These are phyloP conservation scores for Hypholoma fasciculare DNA, from an alignment of 768 basidiomycete species.

Conservation along the genomic window DNA sequence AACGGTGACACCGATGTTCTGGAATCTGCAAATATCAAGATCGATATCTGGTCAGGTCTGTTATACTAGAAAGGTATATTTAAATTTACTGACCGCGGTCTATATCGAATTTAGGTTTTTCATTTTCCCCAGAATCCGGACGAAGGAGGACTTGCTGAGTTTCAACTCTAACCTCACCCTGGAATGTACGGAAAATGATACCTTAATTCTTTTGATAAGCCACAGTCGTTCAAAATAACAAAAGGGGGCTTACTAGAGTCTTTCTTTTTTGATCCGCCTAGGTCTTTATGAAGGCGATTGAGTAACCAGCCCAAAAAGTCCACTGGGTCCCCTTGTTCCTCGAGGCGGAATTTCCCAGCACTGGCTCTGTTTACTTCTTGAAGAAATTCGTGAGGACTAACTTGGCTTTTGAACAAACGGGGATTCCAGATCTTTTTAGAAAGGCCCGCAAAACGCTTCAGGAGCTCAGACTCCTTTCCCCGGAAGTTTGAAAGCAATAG, in stretches of 20 bases:
- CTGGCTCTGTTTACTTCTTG: constrained; percentile 95
- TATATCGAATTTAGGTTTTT: constrained; percentile 91
- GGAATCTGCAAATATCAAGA: constrained; percentile 57
- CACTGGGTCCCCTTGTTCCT: constrained; percentile 93
- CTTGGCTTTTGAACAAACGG: constrained; percentile 94
- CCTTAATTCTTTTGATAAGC: constrained; percentile 45
- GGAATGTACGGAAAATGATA: constrained; percentile 91
- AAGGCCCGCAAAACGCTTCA: constrained; percentile 83
- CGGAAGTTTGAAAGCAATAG: constrained; percentile 74
- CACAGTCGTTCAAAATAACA: constrained; percentile 5
- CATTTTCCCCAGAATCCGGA: constrained; percentile 68
- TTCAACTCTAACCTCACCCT: constrained; percentile 90
- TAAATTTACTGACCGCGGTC: constrained; percentile 69
- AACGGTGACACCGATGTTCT: constrained; percentile 87
- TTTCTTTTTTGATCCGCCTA: constrained; percentile 92
- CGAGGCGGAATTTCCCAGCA: constrained; percentile 87
- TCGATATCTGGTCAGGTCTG: constrained; percentile 5
- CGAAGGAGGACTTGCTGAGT: constrained; percentile 92
- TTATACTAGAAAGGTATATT: background rate
- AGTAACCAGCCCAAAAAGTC: constrained; percentile 96
- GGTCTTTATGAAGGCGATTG: constrained; percentile 89
- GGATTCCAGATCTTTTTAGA: constrained; percentile 98
- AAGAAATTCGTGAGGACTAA: constrained; percentile 97
- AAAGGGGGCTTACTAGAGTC: constrained; percentile 71
- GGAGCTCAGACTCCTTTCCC: constrained; percentile 81